phyloP scores from a whole-genome alignment of 345 rosid genomes.

The Draba incana region DNA sequence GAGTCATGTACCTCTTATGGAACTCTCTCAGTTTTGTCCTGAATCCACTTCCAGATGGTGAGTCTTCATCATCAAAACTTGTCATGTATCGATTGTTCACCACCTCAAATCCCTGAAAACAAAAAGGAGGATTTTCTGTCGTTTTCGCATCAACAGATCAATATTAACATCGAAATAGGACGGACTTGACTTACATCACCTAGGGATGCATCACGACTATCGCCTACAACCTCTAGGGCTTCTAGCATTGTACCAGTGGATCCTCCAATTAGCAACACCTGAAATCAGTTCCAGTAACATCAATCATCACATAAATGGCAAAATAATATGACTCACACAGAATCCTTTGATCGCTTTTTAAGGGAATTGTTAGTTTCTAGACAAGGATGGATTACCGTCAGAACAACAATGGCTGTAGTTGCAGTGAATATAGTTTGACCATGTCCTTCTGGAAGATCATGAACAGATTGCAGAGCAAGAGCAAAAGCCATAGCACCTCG shows the following conservation, averaged over 20 bases:
- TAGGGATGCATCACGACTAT: slow-evolving; percentile 60
- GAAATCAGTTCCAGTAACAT: slow-evolving; percentile 37
- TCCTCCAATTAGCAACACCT: slow-evolving; percentile 94
- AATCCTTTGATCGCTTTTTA: not conserved
- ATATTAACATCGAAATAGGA: not conserved
- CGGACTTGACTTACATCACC: slow-evolving; percentile 65
- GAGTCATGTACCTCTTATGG: slow-evolving; percentile 61
- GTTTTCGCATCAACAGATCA: slow-evolving; percentile 1
- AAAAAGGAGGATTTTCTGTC: not conserved
- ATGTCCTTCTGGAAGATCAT: slow-evolving; percentile 97
- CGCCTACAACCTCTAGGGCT: slow-evolving; percentile 90
- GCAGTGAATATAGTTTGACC: slow-evolving; percentile 98
- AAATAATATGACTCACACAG: no score
- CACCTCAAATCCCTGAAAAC: slow-evolving; percentile 61
- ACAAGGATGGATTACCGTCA: slow-evolving; percentile 60
- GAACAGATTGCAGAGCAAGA: slow-evolving; percentile 96
- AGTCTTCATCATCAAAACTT: slow-evolving; percentile 58
- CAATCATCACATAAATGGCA: no score
- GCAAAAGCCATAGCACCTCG: slow-evolving; percentile 99
- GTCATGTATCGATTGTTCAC: slow-evolving; percentile 61
- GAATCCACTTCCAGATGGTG: slow-evolving; percentile 74
- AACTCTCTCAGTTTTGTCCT: slow-evolving; percentile 85
- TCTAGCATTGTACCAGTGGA: slow-evolving; percentile 99
- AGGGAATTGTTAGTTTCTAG: slow-evolving; percentile 26
- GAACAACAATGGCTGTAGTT: slow-evolving; percentile 93